phyloP scores from a whole-genome alignment of 1,284 basidiomycete species.

The Uromyces viciae-fabae region DNA sequence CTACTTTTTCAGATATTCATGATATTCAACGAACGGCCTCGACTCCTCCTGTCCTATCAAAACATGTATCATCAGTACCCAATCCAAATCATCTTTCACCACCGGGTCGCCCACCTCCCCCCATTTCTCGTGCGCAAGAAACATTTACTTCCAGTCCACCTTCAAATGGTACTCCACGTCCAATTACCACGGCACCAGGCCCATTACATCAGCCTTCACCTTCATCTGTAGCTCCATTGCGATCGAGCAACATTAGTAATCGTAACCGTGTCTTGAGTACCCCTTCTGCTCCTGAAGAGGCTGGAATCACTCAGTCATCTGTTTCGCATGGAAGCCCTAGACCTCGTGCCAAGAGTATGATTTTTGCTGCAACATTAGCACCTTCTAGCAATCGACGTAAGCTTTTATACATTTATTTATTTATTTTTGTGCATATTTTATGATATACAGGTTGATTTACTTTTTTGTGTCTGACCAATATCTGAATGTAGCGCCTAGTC shows the following conservation, averaged over 20 bases:
- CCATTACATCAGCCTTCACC: constrained; percentile 25
- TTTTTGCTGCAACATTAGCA: constrained; percentile 8
- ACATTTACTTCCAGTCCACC: too few relatives aligned
- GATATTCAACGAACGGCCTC: neutral
- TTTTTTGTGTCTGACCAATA: neutral
- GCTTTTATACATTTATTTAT: neutral
- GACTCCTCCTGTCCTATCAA: constrained; percentile 32
- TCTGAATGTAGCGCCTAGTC: constrained; percentile 27
- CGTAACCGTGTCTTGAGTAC: constrained; percentile 28
- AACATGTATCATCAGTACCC: constrained; percentile 22
- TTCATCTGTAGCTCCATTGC: constrained; percentile 32
- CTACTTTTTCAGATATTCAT: constrained; percentile 1
- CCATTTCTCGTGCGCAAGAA: constrained; percentile 24
- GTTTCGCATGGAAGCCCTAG: constrained; percentile 1
- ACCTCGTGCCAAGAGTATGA: constrained; percentile 35
- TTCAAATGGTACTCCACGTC: neutral
- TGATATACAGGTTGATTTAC: too few relatives aligned
- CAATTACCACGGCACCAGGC: constrained; percentile 2
- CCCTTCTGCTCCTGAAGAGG: constrained; percentile 3
- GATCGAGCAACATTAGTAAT: neutral
- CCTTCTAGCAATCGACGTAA: constrained; percentile 34
- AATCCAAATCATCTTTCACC: neutral
- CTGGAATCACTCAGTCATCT: neutral
- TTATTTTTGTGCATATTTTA: too few relatives aligned
- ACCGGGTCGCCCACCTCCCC: constrained; percentile 43